Percentiles rank a stretch among this genome's conserved stretches.
These are phyloP conservation scores for Monosporascus sp. DNA, from an alignment of 2,329 filamentous ascomycete species.

Conservation along the genomic window DNA sequence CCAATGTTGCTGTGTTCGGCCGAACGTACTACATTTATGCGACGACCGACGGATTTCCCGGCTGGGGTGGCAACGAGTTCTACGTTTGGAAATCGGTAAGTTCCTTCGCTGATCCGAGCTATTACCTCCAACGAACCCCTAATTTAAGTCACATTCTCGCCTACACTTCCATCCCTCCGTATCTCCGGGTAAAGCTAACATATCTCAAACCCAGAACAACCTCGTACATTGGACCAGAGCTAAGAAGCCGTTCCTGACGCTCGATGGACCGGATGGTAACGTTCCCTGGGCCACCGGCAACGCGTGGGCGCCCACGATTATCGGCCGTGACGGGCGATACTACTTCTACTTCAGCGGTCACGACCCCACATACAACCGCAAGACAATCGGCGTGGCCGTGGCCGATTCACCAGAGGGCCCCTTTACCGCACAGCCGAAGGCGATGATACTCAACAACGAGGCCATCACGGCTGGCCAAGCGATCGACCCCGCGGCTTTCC, in stretches of 20 bases:
- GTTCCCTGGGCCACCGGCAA: constrained; percentile 63
- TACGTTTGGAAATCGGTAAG: constrained; percentile 40
- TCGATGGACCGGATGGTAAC: constrained; percentile 43
- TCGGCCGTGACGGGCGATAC: constrained; percentile 54
- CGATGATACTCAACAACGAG: constrained; percentile 52
- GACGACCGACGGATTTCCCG: constrained; percentile 39
- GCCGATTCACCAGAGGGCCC: constrained; percentile 54
- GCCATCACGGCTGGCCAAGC: constrained; percentile 33
- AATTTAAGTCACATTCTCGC: background rate
- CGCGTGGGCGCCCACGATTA: constrained; percentile 63
- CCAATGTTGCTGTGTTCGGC: constrained; percentile 40
- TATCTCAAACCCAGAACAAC: constrained; percentile 20
- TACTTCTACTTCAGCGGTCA: constrained; percentile 58
- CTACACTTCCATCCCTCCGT: background rate
- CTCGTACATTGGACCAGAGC: constrained; percentile 38
- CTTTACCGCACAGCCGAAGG: constrained; percentile 47
- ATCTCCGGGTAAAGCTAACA: background rate
- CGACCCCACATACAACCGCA: constrained; percentile 48
- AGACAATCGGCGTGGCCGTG: constrained; percentile 59
- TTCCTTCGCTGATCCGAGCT: background rate
- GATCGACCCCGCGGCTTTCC: constrained; percentile 59
- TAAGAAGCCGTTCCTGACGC: constrained; percentile 36
- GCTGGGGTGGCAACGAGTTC: constrained; percentile 43
- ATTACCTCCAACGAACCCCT: too few relatives aligned
- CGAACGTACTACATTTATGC: constrained; percentile 43